phyloP scores from a whole-genome alignment of 2,329 filamentous ascomycete species.

The Curvularia spicifera region DNA sequence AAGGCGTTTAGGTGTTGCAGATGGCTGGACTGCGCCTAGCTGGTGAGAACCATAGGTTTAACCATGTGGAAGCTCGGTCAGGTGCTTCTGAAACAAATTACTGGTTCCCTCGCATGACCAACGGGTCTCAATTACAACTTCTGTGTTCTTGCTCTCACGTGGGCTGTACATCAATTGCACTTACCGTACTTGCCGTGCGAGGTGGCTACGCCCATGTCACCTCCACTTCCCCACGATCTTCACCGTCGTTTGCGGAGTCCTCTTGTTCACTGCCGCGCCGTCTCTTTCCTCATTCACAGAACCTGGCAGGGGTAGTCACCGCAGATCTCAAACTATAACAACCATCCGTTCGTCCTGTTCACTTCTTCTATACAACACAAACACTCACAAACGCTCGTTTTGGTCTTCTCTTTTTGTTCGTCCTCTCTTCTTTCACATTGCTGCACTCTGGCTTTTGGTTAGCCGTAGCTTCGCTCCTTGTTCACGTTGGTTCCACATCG shows the following conservation, averaged over 20 bases:
- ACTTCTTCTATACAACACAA: slow-evolving; percentile 31
- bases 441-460: slow-evolving; percentile 49
- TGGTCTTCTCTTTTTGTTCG: slow-evolving; percentile 48
- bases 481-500: slow-evolving; percentile 36
- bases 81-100: neutral
- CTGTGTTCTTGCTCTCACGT: neutral
- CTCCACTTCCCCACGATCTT: slow-evolving; percentile 17
- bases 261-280: slow-evolving; percentile 8
- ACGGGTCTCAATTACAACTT: neutral
- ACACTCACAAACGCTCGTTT: slow-evolving; percentile 40
- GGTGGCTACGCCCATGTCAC: slow-evolving; percentile 13
- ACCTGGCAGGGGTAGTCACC: slow-evolving; percentile 30
- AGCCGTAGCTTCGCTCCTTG: slow-evolving; percentile 44
- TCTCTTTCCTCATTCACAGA: slow-evolving; percentile 22
- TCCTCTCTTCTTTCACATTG: slow-evolving; percentile 48
- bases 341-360: slow-evolving; percentile 14
- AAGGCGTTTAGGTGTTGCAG: slow-evolving; percentile 25
- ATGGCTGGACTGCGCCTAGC: neutral
- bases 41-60: neutral
- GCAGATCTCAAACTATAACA: slow-evolving; percentile 33
- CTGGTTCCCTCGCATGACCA: too few species aligned
- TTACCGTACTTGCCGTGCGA: slow-evolving; percentile 5
- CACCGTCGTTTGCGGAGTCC: slow-evolving; percentile 18
- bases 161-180: neutral
- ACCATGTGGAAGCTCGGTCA: neutral